Evolutionary conservation across 768 basidiomycete species (phyloP), one percentile per base, ranked within the genome.

Genomic region (Suillus discolor): DNA sequence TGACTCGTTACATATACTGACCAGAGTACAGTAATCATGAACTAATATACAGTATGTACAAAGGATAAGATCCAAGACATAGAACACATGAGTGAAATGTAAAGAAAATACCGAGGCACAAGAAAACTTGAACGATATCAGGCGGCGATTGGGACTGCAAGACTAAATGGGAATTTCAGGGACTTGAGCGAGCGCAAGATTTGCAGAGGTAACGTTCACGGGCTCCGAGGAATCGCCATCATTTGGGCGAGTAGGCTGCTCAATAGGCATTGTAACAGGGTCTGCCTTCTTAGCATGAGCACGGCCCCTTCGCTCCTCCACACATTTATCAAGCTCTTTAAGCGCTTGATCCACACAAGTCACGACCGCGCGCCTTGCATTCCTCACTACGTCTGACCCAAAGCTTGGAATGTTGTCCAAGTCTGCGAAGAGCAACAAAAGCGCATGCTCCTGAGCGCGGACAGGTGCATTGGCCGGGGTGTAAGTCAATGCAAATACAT

Each of bases 331-430:
- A 34, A 89, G 66, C 45, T 80, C 79, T 67, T 83, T 83, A 54
- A 91, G 71, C 42, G 85, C 89, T 31, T 72, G 71, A 79, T 89
- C 90, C 15, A 91, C 84, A 57, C 70, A 71, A 18, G 69, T 71
- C n/a, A 91, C 90, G 8, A 87, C 79, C 47, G 80, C 81, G 76
- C 86, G 89, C 68, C 90, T 73, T 62, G 69, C 76, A 31, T 74
- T 74, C 53, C 90, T 73, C 54, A 93, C 78, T 11, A 73, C 79
- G 31, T 79, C 79, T 67, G 88, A 85, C 3, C 90, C 91, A 57
- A 79, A 81, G 68, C 87, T 89, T 41, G 87, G 82, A 38, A 92
- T 79, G 1, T 79, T 82, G 69, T 92, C 91, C 23, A 92, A 79
- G 65, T 82, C 79, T 12, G 80, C 71, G 25, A 93, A 75, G 34